Evolutionary conservation across 129 eudicot species (phyloP), one percentile per base, ranked within the genome.

Genomic region (Flaveria linearis): DNA sequence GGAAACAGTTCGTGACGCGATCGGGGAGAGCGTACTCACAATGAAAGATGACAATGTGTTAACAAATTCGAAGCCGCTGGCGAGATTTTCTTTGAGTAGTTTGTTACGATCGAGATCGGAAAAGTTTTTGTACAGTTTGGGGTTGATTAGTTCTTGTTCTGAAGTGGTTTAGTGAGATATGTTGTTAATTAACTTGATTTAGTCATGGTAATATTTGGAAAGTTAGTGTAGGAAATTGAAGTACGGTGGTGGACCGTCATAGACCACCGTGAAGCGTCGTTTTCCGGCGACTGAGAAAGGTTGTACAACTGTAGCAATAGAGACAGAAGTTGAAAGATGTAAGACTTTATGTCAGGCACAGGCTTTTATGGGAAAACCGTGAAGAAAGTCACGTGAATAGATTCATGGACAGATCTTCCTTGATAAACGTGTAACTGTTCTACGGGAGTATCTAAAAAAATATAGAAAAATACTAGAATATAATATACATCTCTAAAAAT

Each of bases 81-180:
- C 78, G 13, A 75, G 70, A 68, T 89, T 89, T 68, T 89, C 97
- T 0, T 60, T 89, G 56, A 86, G 93, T 16, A 80, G 58, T 58
- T 60, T 87, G 61, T 79, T 92, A 7, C 77, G 87, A 56, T 78
- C 96, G 22, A 82, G 87, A 52, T 92, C 96, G 9, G 96, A 87
- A 23, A 92, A 86, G 71, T 84, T 92, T 45, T 78, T 92, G 71
- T 89, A 86, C 66, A 87, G 77, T 60, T 85, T 92, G 78, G 97
- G 96, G 15, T 79, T 92, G 51, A 89, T 89, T 36, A 86, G 79
- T 39, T 89, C 91, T 50, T 91, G 82, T 78, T 88, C 97, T 6
- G 87, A 68, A 81, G 80, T 72, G 51, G 74, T n/a, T 12, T 76
- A 73, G 55, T 25, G 7, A 28, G n/a, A 55, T 1, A 30, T 63